These are phyloP conservation scores for Sugiyamaella smithiae DNA, from an alignment of 805 yeast genomes.

Conservation along the genomic window DNA sequence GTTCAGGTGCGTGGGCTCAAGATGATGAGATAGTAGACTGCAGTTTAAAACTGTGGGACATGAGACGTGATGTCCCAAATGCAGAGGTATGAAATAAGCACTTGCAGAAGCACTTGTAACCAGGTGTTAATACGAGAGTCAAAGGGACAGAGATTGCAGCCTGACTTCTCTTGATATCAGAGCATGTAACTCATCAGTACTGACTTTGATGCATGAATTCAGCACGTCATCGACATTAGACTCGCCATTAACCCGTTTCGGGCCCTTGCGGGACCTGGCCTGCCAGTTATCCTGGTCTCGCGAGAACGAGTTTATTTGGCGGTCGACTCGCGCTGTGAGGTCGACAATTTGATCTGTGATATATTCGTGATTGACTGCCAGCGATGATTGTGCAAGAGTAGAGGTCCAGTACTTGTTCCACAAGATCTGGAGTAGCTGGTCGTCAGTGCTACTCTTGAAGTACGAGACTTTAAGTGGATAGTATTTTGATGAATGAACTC, in stretches of 20 bases:
- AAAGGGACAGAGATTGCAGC: neutral
- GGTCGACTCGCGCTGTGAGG: conserved; percentile 18
- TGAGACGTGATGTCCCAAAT: neutral
- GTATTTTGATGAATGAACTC: conserved; percentile 66
- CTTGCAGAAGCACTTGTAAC: neutral
- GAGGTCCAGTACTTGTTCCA: conserved; percentile 49
- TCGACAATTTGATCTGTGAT: conserved; percentile 31
- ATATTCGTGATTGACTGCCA: conserved; percentile 28
- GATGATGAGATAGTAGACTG: conserved; percentile 13
- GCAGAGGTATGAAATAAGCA: neutral
- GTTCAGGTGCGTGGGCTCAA: conserved; percentile 16
- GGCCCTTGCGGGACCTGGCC: neutral
- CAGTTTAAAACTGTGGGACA: conserved; percentile 19
- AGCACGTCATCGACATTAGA: neutral
- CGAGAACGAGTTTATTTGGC: neutral
- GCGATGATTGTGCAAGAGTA: conserved; percentile 35
- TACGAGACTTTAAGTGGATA: conserved; percentile 63
- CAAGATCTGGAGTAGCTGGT: conserved; percentile 42
- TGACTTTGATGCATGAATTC: conserved; percentile 8
- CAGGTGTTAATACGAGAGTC: neutral
- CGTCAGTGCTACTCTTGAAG: conserved; percentile 53
- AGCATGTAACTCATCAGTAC: conserved; percentile 15
- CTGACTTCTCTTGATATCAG: conserved; percentile 5
- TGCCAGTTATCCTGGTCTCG: neutral
- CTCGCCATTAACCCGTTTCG: neutral